These are phyloP conservation scores for Rhytidhysteron rufulum DNA, from an alignment of 2,329 filamentous ascomycete genomes.

Conservation along the genomic window DNA sequence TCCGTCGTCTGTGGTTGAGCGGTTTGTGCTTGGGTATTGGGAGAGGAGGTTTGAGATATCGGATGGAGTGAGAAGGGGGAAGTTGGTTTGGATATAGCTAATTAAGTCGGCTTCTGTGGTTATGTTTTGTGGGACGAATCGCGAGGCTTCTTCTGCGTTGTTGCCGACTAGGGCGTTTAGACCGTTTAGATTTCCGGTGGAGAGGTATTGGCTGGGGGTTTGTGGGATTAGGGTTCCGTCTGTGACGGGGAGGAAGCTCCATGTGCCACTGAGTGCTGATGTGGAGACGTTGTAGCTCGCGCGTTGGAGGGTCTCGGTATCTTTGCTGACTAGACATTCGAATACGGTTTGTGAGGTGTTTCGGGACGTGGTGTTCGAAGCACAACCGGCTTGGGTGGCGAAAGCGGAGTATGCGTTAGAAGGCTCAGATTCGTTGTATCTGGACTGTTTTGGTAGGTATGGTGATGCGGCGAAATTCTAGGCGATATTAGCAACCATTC, in stretches of 20 bases:
- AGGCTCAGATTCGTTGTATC: slow-evolving; percentile 43
- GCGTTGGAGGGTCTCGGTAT: slow-evolving; percentile 30
- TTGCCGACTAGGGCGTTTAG: slow-evolving; percentile 30
- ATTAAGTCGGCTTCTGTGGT: slow-evolving; percentile 36
- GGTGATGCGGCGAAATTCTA: slow-evolving; percentile 35
- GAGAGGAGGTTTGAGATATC: slow-evolving; percentile 38
- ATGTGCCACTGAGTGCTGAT: slow-evolving; percentile 33
- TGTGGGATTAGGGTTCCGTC: slow-evolving; percentile 36
- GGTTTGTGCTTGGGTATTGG: slow-evolving; percentile 34
- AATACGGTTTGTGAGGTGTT: slow-evolving; percentile 16
- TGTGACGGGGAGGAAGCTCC: slow-evolving; percentile 39
- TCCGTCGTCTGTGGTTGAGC: slow-evolving; percentile 15
- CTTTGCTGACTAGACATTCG: slow-evolving; percentile 34
- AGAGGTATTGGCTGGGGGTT: slow-evolving; percentile 31
- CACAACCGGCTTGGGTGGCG: slow-evolving; percentile 11
- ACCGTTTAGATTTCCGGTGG: slow-evolving; percentile 31
- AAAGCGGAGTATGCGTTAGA: slow-evolving; percentile 44
- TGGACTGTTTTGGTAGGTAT: slow-evolving; percentile 52
- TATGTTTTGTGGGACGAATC: slow-evolving; percentile 43
- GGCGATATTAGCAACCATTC: neutral
- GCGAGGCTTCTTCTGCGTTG: slow-evolving; percentile 48
- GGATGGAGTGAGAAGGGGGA: slow-evolving; percentile 24
- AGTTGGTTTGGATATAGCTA: slow-evolving; percentile 42
- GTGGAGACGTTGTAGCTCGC: slow-evolving; percentile 31
- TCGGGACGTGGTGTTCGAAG: neutral